Percentiles rank a stretch among this genome's conserved stretches.
Conservation (phyloP, 371 early-diverging fungal genomes). For the Apophysomyces trapeziformis region DNA sequence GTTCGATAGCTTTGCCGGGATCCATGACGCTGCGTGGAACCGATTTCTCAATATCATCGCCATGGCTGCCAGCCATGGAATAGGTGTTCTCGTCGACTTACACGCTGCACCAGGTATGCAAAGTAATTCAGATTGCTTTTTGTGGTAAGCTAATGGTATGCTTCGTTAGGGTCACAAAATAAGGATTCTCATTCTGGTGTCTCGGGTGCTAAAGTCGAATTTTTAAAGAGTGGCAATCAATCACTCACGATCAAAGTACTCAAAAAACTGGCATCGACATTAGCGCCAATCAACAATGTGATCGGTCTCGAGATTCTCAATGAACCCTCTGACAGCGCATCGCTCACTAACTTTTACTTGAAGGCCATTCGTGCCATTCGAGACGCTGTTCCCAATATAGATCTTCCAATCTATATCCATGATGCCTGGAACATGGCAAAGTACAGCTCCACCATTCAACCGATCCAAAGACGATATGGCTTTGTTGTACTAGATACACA, state of each 20-base stretch:
- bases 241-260: conserved; percentile 20
- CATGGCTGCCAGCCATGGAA: conserved; percentile 55
- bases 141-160: background rate
- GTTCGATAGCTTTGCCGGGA: conserved; percentile 25
- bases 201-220: conserved; percentile 20
- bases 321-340: conserved; percentile 30
- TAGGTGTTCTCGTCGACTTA: conserved; percentile 70
- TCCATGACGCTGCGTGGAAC: conserved; percentile 40
- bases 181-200: conserved; percentile 30
- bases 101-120: conserved; percentile 70
- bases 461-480: conserved; percentile 10
- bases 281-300: conserved; percentile 36
- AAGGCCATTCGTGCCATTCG: conserved; percentile 20
- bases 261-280: conserved; percentile 14
- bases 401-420: conserved; percentile 32
- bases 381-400: conserved; percentile 15
- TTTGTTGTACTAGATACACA: conserved; percentile 38
- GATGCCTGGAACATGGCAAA: conserved; percentile 32
- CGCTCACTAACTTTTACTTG: conserved; percentile 22
- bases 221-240: conserved; percentile 22
- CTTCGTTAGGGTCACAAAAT: conserved; percentile 34
- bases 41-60: conserved; percentile 52
- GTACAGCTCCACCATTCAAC: conserved; percentile 24
- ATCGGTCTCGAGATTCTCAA: conserved; percentile 35
- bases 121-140: conserved; percentile 3